These are phyloP conservation scores for Colletotrichum phormii DNA, from an alignment of 2,329 filamentous ascomycete species.

Conservation along the genomic window DNA sequence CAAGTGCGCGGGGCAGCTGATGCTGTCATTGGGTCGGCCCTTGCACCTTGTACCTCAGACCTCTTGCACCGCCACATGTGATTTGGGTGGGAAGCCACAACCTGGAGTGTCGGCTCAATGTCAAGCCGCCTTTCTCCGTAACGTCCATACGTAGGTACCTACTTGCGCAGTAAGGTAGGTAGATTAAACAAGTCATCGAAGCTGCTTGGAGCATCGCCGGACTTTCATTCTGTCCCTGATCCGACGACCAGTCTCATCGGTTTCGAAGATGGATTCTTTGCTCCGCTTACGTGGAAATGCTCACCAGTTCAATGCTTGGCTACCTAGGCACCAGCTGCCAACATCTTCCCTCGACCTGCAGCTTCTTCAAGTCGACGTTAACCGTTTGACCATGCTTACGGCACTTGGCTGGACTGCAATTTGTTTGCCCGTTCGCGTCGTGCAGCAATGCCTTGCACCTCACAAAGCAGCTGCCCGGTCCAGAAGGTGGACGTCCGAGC, in stretches of 20 bases:
- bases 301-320: background rate
- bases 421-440: background rate
- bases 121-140: background rate
- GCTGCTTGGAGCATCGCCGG: background rate
- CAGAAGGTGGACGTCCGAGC: background rate
- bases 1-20: conserved; percentile 37
- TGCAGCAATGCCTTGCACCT: background rate
- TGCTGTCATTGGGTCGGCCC: conserved; percentile 29
- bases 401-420: background rate
- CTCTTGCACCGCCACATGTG: conserved; percentile 30
- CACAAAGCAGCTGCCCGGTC: background rate
- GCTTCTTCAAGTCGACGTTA: background rate
- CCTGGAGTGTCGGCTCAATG: background rate
- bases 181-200: background rate
- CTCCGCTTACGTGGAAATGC: background rate
- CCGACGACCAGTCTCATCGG: background rate
- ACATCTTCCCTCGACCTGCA: background rate
- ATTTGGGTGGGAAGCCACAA: background rate
- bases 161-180: too few relatives aligned
- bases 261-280: background rate
- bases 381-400: background rate
- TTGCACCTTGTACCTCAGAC: background rate
- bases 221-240: background rate
- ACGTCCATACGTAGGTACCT: too few relatives aligned
- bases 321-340: background rate